phyloP scores from a whole-genome alignment of 139 green algal species.

The Diplosphaera chodatii region DNA sequence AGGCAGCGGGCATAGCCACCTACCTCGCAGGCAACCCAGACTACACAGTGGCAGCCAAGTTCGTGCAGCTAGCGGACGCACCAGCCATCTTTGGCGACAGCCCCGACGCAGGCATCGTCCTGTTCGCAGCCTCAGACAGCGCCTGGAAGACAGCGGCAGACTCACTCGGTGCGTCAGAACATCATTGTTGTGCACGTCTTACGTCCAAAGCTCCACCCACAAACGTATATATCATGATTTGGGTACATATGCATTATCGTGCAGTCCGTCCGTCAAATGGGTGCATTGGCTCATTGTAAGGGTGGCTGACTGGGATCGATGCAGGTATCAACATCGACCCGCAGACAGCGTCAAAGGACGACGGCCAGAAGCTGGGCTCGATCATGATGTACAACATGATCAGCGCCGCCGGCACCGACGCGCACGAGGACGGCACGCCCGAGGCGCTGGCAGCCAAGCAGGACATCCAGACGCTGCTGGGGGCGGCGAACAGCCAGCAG shows the following conservation, averaged over 20 bases:
- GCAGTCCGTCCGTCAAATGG: no score
- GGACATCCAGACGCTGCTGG: background rate
- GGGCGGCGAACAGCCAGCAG: background rate
- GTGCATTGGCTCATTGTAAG: no score
- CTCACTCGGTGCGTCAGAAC: background rate
- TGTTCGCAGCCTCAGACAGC: background rate
- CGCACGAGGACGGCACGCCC: background rate
- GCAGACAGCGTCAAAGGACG: background rate
- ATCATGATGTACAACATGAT: slow-evolving; percentile 2
- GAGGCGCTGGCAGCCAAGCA: background rate
- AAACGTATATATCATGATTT: no score
- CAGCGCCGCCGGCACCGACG: background rate
- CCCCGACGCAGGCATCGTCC: background rate
- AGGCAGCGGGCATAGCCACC: background rate
- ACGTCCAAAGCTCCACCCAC: no score
- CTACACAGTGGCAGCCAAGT: background rate
- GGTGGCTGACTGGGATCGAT: no score
- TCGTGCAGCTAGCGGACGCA: background rate
- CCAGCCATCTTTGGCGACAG: background rate
- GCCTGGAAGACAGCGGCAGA: background rate
- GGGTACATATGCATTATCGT: no score
- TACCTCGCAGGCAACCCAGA: background rate
- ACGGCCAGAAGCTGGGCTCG: background rate
- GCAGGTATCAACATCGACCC: background rate
- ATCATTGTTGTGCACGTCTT: no score